Conservation (phyloP, 768 basidiomycete genomes). For the Psilocybe cyanescens region DNA sequence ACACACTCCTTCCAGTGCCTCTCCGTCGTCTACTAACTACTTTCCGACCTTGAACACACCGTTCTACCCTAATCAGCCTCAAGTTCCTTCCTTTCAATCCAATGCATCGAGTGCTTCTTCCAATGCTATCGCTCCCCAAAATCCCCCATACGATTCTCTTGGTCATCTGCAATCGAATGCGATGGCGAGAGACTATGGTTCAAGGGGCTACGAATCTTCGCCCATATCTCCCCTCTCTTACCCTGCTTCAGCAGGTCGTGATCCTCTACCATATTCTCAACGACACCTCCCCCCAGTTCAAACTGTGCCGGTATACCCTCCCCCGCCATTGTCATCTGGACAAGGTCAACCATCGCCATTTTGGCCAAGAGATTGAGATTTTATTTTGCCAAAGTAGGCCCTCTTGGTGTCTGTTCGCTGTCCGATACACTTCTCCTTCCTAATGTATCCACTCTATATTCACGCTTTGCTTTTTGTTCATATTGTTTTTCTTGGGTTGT, state of each 20-base stretch:
- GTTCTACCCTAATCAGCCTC: constrained; percentile 50
- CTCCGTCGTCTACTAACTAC: constrained; percentile 28
- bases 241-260: constrained; percentile 17
- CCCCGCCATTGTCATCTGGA: constrained; percentile 24
- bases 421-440: constrained; percentile 8
- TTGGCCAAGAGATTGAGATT: constrained; percentile 27
- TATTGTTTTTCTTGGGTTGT: constrained; percentile 3
- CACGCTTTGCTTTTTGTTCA: constrained; percentile 1
- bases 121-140: constrained; percentile 11
- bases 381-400: constrained; percentile 2
- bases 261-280: constrained; percentile 28
- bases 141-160: constrained; percentile 18
- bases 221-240: constrained; percentile 20
- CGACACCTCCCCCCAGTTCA: constrained; percentile 32
- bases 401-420: not conserved
- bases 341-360: constrained; percentile 20
- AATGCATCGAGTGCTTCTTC: constrained; percentile 15
- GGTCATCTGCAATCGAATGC: constrained; percentile 17
- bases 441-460: constrained; percentile 17
- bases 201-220: constrained; percentile 19
- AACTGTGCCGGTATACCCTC: constrained; percentile 27
- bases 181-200: constrained; percentile 18
- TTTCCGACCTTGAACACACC: constrained; percentile 63
- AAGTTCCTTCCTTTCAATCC: constrained; percentile 34
- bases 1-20: constrained; percentile 14